phyloP scores from a whole-genome alignment of 257 asterid genomes.

The Asclepias syriaca region DNA sequence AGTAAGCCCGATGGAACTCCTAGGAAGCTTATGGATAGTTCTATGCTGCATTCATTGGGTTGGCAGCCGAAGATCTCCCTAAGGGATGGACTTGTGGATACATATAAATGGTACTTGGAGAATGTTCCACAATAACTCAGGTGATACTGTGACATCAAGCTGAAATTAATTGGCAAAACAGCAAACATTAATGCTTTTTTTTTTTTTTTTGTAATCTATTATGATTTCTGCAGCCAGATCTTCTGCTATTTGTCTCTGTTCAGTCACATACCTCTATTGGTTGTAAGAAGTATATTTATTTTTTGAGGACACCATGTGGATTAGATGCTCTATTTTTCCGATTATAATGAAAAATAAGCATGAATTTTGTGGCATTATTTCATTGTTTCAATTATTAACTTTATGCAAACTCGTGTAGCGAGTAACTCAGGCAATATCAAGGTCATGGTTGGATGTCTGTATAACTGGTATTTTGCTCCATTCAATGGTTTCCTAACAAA shows the following conservation, averaged over 20 bases:
- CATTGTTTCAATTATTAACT: not conserved
- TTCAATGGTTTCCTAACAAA: not conserved
- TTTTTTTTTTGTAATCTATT: not conserved
- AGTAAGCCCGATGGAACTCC: slow-evolving; percentile 94
- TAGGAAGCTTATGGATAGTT: slow-evolving; percentile 92
- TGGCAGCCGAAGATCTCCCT: slow-evolving; percentile 61
- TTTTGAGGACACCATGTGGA: not conserved
- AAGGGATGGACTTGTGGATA: slow-evolving; percentile 24
- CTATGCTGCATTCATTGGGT: slow-evolving; percentile 70
- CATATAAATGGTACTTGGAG: slow-evolving; percentile 80
- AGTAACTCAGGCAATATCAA: not conserved
- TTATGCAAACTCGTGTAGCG: not conserved
- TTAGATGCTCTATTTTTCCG: not conserved
- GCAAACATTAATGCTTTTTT: not conserved
- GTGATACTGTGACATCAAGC: slow-evolving; percentile 15
- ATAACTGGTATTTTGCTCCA: not conserved
- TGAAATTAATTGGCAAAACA: not conserved
- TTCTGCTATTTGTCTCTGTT: not conserved
- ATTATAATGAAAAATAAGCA: not conserved
- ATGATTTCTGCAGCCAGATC: not conserved
- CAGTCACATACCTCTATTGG: slow-evolving; percentile 21
- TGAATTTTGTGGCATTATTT: not conserved
- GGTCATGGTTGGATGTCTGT: slow-evolving; percentile 9
- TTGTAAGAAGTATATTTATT: not conserved
- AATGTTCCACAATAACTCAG: slow-evolving; percentile 43